Conservation (phyloP, 2,329 filamentous ascomycete genomes). For the Endoconidiophora laricicola region DNA sequence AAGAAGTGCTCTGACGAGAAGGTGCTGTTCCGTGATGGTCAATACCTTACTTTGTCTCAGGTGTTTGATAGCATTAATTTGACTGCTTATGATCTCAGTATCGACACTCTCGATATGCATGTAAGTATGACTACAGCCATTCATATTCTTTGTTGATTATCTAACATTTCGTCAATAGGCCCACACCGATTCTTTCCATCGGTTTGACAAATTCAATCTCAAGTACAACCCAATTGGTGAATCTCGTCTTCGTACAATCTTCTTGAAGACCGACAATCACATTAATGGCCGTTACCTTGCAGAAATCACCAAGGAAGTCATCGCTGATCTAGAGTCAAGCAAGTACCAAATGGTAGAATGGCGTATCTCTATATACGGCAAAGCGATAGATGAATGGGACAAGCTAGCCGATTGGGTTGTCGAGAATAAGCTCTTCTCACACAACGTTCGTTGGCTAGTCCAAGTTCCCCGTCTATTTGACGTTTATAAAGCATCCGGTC, state of each 20-base stretch:
- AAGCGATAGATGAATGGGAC: constrained; percentile 87
- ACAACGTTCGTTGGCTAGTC: constrained; percentile 93
- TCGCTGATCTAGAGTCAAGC: constrained; percentile 89
- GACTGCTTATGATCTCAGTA: constrained; percentile 92
- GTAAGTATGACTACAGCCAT: constrained; percentile 31
- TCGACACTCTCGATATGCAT: constrained; percentile 98
- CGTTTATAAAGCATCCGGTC: constrained; percentile 76
- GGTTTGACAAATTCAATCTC: constrained; percentile 98
- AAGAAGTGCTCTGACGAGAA: constrained; percentile 93
- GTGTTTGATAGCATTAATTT: constrained; percentile 96
- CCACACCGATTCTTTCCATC: constrained; percentile 93
- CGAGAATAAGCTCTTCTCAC: constrained; percentile 94
- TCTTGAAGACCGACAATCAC: constrained; percentile 95
- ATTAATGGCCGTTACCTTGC: constrained; percentile 91
- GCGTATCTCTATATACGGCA: constrained; percentile 94
- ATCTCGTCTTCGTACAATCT: constrained; percentile 90
- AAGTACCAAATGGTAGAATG: constrained; percentile 99
- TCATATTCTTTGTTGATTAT: not conserved
- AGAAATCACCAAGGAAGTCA: constrained; percentile 96
- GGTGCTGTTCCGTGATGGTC: constrained; percentile 81
- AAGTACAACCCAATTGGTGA: constrained; percentile 98
- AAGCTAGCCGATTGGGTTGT: constrained; percentile 95
- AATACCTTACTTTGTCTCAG: constrained; percentile 75
- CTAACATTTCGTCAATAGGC: constrained; percentile 34
- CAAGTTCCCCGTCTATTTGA: constrained; percentile 90